Evolutionary conservation across 257 asterid species (phyloP).

Genomic region (Solanum ahanhuiri): DNA sequence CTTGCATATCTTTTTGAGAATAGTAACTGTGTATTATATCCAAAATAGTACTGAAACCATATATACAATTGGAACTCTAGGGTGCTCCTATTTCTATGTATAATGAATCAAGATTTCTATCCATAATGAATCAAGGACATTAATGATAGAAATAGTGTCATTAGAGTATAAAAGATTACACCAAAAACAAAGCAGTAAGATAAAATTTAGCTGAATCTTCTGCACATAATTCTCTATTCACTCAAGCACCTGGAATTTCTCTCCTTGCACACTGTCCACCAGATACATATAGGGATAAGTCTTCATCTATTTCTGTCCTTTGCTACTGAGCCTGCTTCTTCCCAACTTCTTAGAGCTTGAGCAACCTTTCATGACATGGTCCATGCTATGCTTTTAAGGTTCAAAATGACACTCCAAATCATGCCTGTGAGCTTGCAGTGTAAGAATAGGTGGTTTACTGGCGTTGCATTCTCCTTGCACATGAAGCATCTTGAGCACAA

Average conservation of each 20-base stretch:
- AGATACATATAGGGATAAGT: neutral
- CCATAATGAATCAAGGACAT: neutral
- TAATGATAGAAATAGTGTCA: neutral
- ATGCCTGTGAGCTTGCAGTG: neutral
- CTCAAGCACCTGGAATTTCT: neutral
- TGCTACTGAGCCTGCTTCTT: neutral
- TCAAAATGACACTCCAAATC: neutral
- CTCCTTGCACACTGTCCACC: neutral
- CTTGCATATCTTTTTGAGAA: neutral
- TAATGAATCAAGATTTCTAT: neutral
- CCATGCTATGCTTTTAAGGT: neutral
- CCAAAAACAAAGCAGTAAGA: neutral
- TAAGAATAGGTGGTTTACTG: neutral
- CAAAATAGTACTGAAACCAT: neutral
- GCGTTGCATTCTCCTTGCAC: neutral
- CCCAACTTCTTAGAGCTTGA: neutral
- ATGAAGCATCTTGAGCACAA: neutral
- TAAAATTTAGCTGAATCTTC: neutral
- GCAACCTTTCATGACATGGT: neutral
- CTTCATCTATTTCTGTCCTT: neutral
- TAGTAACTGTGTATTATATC: too few relatives aligned
- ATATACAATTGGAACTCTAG: neutral
- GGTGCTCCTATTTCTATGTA: neutral
- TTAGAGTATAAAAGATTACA: neutral
- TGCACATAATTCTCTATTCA: neutral